Percentiles rank a stretch among this genome's conserved stretches.
Evolutionary conservation across 106 monocot genomes (phyloP).

Genomic region (Dactylorhiza incarnata): DNA sequence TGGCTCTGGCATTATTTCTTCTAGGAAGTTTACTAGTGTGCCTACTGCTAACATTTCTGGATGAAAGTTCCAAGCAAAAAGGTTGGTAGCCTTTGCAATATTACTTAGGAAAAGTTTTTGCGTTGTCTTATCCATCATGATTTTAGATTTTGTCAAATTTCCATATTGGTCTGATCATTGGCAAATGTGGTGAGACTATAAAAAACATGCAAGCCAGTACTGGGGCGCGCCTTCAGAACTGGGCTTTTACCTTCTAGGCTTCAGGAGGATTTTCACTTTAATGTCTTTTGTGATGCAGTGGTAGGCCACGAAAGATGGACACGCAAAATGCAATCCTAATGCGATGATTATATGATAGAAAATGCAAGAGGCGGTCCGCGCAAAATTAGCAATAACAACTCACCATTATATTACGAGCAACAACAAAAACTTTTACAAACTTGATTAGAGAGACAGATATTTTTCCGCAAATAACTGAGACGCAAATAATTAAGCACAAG

Average conservation of each 20-base stretch:
- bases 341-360: too few relatives aligned
- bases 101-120: background rate
- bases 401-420: too few relatives aligned
- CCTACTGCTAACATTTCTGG: constrained; percentile 9
- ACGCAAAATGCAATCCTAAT: too few relatives aligned
- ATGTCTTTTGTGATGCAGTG: background rate
- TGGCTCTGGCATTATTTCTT: constrained; percentile 8
- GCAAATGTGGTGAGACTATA: constrained; percentile 96
- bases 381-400: too few relatives aligned
- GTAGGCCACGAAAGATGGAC: too few relatives aligned
- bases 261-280: background rate
- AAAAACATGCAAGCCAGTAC: constrained; percentile 81
- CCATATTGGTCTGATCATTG: constrained; percentile 90
- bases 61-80: constrained; percentile 27
- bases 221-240: constrained; percentile 88
- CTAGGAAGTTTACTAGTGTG: constrained; percentile 6
- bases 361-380: too few relatives aligned
- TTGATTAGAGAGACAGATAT: too few relatives aligned
- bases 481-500: too few relatives aligned
- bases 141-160: background rate
- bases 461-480: too few relatives aligned
- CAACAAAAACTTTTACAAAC: too few relatives aligned
- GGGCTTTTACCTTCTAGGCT: background rate
- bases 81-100: constrained; percentile 5
- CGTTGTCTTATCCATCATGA: background rate